Evolutionary conservation across 352 stramenopile genomes (phyloP).

Genomic region (Pythium monospermum): DNA sequence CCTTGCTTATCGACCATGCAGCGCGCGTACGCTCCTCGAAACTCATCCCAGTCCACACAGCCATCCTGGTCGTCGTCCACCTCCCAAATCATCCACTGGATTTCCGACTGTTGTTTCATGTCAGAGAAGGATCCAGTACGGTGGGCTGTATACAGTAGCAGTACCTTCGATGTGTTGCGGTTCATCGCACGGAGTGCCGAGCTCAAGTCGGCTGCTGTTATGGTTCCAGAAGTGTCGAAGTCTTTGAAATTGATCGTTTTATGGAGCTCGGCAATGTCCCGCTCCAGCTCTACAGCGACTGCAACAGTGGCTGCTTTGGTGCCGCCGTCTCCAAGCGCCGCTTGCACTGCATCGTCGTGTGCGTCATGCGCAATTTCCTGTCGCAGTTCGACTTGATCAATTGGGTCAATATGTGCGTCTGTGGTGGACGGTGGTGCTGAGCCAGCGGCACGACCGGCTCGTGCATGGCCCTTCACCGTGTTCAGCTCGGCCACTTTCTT

Average conservation of each 20-base stretch:
- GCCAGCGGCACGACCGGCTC: too few relatives aligned
- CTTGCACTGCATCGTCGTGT: background rate
- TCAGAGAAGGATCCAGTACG: too few relatives aligned
- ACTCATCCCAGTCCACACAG: constrained; percentile 89
- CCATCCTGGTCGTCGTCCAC: constrained; percentile 95
- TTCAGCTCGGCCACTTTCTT: constrained; percentile 18
- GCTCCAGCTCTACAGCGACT: constrained; percentile 14
- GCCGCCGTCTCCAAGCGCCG: background rate
- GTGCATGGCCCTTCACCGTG: constrained; percentile 5
- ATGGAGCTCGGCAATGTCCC: constrained; percentile 46
- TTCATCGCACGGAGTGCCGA: constrained; percentile 41
- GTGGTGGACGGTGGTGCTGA: too few relatives aligned
- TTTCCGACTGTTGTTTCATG: constrained; percentile 76
- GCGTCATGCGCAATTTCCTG: too few relatives aligned
- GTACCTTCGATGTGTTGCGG: constrained; percentile 30
- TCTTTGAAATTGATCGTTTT: constrained; percentile 32
- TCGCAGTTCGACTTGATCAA: background rate
- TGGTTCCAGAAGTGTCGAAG: constrained; percentile 32
- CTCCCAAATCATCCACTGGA: constrained; percentile 97
- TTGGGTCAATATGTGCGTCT: too few relatives aligned
- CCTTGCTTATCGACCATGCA: constrained; percentile 88
- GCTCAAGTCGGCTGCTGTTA: constrained; percentile 37
- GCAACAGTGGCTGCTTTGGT: background rate
- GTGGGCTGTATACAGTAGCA: background rate
- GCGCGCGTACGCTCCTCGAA: constrained; percentile 88